Base-by-base conservation (phyloP, 2,329 filamentous ascomycete species). In the Parascedosporium putredinis region DNA sequence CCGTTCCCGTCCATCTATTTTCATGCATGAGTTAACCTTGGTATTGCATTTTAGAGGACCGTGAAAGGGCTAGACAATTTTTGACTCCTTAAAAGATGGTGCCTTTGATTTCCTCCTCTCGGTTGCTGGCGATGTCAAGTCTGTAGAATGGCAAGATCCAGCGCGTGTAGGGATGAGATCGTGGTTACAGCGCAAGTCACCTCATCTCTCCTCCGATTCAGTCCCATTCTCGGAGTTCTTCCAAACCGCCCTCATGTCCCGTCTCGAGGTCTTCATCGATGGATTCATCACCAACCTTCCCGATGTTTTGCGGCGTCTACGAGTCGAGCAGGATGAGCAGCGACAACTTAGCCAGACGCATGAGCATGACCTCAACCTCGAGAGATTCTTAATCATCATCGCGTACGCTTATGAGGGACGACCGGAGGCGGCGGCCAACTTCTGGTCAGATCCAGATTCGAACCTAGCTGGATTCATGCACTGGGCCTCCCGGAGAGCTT, bases 271-370 rank as follows among this genome's bases (percentile, higher is more conserved):
- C 0, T 95, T 97, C 60, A 81, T 91, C 6, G 91, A 97, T 61
- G 85, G 86, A 4, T 94, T 95, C 62, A 94, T 98, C 56, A 87
- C 88, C 1, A 95, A 98, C 60, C 85, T 97, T 70, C 93, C 93
- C 1, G 90, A 97, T 67, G 84, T 93, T 3, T 75, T 98, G 42
- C 83, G 91, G 49, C 88, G 83, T 63, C 72, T 97, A 25, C 88
- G 91, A 54, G 78, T 82, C 2, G 89, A 95, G 53, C 91, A 97
- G 65, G 91, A 97, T 59, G 86, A 93, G 56, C 88, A 94, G 62
- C 76, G 87, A 14, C 80, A 84, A 60, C 71, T 82, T 24, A 82
- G 77, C 59, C 78, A 81, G 57, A 67, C 70, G 8, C 79, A 83
- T 54, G 79, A 84, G 57, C 81, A 84, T 57, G 81, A 84, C 53